phyloP scores from a whole-genome alignment of 345 rosid genomes.

The Dovyalis caffra region DNA sequence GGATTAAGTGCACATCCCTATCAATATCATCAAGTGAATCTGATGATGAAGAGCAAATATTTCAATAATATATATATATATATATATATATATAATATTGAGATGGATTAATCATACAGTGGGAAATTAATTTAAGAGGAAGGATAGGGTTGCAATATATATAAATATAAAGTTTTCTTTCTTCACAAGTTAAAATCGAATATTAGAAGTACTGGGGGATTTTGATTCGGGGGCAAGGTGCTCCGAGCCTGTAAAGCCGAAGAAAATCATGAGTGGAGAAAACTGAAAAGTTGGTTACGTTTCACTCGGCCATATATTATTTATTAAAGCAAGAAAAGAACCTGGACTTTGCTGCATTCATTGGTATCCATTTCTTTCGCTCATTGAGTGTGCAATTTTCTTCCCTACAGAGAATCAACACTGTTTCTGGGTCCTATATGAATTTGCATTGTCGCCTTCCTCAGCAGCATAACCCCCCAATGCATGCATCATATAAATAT shows the following conservation, averaged over 20 bases:
- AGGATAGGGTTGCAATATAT: not conserved
- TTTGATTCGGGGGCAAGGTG: not conserved
- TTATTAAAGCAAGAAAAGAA: not conserved
- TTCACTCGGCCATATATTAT: not conserved
- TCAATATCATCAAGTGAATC: constrained; percentile 1
- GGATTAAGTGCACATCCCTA: constrained; percentile 8
- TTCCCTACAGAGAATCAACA: not conserved
- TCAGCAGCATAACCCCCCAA: not conserved
- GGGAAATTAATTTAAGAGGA: not conserved
- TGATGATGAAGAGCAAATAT: too few relatives aligned
- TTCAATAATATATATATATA: not conserved
- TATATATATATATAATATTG: too few relatives aligned
- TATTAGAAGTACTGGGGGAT: not conserved
- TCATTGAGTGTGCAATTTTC: not conserved
- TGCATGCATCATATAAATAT: too few relatives aligned
- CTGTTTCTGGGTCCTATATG: constrained; percentile 13
- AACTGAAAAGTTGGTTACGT: constrained; percentile 1
- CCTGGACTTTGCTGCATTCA: constrained; percentile 21
- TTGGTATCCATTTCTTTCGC: constrained; percentile 8
- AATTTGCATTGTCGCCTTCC: not conserved
- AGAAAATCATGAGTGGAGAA: not conserved
- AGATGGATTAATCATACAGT: too few relatives aligned
- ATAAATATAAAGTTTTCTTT: not conserved
- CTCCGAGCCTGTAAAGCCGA: not conserved
- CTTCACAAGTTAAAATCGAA: constrained; percentile 3